Base-by-base conservation (phyloP, 2,329 filamentous ascomycete species). In the Paraphoma sp. region DNA sequence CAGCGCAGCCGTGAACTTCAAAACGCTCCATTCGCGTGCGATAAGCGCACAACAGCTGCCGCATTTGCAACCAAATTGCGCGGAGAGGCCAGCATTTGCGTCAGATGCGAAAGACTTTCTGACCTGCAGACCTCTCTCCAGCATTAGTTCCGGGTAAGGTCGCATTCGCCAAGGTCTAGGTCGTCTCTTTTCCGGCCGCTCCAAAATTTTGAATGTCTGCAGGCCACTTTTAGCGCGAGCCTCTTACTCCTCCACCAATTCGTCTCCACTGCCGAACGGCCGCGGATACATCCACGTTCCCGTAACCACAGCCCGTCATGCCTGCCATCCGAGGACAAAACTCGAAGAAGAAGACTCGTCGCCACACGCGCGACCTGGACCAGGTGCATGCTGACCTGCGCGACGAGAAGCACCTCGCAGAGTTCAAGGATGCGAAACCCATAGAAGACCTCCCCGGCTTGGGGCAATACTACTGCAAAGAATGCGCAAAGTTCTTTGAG, bases 401-500 rank as follows among this genome's bases (percentile, higher is more conserved):
- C 62, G 90, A 89, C 31, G 85, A 91, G 17, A 90, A 89, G 75
- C 93, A 98, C 73, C 86, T 99, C 33, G 81, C 87, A 45, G 86
- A 91, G 63, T 93, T 89, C 82, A 90, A 93, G 74, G 85, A 87
- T 48, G 86, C 88, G 43, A 96, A 97, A 73, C 87, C 89, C 6
- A 80, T 85, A 18, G 94, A 98, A 74, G 95, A 98, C 70, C 84
- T 97, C 36, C 95, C 95, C 3, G 94, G 88, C 0, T 83, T 97
- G 47, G 95, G 95, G 28, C 84, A 87, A 67, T 89, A 89, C 75
- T 98, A 97, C 78, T 99, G 95, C 77, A 83, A 90, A 14, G 91
- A 97, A 78, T 99, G 95, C 77, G 90, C 95, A 61, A 98, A 96
- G 81, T 98, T 92, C 89, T 98, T 96, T 76, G 94, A 98, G 76